These are phyloP conservation scores for Chrysanthemum seticuspe DNA, from an alignment of 129 eudicot genomes.

Conservation along the genomic window DNA sequence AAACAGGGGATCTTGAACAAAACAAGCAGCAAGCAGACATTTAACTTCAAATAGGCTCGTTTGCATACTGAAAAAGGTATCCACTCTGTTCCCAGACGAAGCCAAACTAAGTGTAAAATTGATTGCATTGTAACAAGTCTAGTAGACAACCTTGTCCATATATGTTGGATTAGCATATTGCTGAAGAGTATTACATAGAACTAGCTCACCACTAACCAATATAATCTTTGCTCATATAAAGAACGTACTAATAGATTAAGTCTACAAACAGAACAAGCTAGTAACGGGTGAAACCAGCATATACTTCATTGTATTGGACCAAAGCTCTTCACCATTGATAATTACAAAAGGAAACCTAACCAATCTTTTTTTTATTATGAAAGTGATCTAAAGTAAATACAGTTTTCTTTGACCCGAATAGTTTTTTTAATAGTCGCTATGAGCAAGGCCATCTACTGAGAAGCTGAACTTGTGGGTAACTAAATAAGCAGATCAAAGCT, in stretches of 20 bases:
- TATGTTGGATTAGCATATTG: not conserved
- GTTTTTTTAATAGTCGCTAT: not conserved
- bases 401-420: not conserved
- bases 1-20: not conserved
- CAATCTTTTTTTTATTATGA: not conserved
- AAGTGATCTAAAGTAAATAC: not conserved
- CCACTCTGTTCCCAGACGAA: not conserved
- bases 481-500: not conserved
- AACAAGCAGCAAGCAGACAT: constrained; percentile 8
- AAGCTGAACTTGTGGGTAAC: not conserved
- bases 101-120: not conserved
- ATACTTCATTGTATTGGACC: not conserved
- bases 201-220: not conserved
- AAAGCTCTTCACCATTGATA: not conserved
- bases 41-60: not conserved
- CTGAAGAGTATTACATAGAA: no score
- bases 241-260: not conserved
- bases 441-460: not conserved
- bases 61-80: not conserved
- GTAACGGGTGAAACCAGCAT: constrained; percentile 5
- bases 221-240: not conserved
- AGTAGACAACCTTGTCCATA: not conserved
- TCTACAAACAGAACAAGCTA: not conserved
- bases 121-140: not conserved
- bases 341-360: not conserved